Evolutionary conservation across 2,329 filamentous ascomycete species (phyloP), one percentile per base, ranked within the genome.

Genomic region (Lachnellula willkommii): DNA sequence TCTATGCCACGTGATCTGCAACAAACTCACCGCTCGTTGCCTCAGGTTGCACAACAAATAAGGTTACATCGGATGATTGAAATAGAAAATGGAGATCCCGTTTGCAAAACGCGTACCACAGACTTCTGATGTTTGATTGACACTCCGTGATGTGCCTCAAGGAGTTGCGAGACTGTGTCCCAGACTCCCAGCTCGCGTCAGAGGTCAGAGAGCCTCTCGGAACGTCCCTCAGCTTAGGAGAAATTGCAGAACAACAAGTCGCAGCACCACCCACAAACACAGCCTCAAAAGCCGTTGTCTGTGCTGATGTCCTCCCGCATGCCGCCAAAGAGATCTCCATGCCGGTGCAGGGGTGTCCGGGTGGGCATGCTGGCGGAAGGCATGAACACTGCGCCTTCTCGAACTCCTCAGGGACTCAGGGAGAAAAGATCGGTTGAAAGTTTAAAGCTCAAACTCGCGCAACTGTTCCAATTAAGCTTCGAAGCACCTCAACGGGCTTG

Each of bases 341-440:
- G 36, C 55, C 56, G 26, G 40, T 54, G 53, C 52, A 57, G 51
- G 52, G 50, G 24, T 36, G 47, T n/a, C 53, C 50, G 46, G 45
- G 43, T 37, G 28, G 43, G 20, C 22, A 32, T 40, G 20, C 24
- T 46, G 49, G 48, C 36, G 24, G 48, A 57, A 52, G 48, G 60
- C 60, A 62, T 60, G 62, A 59, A 62, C 58, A 48, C 58, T 59
- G 57, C 55, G 62, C 57, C 60, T 61, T 63, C 60, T 58, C 60
- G 60, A 60, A 60, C 53, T 58, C 58, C 58, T 62, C 56, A 56
- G 43, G 42, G 43, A 47, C 20, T 20, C 20, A 20, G 20, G 20
- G 57, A 47, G 47, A 52, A 50, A 43, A 56, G 48, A 49, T 59
- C 42, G 48, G 51, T 50, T 57, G 57, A 59, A 59, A 11, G 28